Conservation (phyloP, 768 basidiomycete species). For the Tremella mesenterica region DNA sequence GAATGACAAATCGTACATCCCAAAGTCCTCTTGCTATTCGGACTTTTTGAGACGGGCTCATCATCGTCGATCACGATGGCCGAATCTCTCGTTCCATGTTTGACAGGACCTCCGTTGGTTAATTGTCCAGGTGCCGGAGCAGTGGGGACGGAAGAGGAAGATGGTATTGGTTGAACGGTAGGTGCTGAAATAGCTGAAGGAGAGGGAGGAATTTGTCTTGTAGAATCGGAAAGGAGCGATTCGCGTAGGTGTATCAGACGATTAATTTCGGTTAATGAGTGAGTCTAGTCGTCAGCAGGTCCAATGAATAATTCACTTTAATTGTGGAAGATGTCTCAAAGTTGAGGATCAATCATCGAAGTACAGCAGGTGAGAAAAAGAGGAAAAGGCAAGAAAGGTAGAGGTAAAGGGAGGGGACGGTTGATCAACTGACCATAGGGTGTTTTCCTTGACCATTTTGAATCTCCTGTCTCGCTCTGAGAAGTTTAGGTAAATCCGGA, state of each 20-base stretch:
- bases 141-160: background rate
- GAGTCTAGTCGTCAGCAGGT: too few relatives aligned
- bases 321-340: too few relatives aligned
- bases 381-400: too few relatives aligned
- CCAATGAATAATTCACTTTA: too few relatives aligned
- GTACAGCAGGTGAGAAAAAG: too few relatives aligned
- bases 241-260: background rate
- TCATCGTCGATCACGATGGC: conserved; percentile 12
- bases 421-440: too few relatives aligned
- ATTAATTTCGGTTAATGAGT: background rate
- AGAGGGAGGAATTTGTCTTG: background rate
- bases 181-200: background rate
- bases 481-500: too few relatives aligned
- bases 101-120: background rate
- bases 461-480: too few relatives aligned
- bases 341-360: too few relatives aligned
- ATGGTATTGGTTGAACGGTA: background rate
- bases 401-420: too few relatives aligned
- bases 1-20: conserved; percentile 52
- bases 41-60: conserved; percentile 41
- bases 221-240: background rate
- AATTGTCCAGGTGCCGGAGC: background rate
- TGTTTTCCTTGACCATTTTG: too few relatives aligned
- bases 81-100: conserved; percentile 1
- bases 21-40: background rate